A percentile compares a stretch with the other conserved stretches of the same genome.
Conservation (phyloP, 2,329 filamentous ascomycete species). For the Cercospora berteroae region DNA sequence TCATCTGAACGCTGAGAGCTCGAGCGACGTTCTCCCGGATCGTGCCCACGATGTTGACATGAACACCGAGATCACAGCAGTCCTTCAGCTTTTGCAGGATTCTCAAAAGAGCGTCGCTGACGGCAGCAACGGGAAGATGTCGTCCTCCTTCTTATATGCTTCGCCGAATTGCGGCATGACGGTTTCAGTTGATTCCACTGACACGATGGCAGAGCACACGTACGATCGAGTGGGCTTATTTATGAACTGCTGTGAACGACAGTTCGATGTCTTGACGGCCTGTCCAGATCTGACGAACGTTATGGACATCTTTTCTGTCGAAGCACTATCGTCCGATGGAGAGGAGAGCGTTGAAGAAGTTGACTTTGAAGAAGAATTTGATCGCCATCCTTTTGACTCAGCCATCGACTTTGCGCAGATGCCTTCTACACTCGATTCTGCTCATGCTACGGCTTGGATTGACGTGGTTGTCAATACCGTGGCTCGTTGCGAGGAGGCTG, state of each 20-base stretch:
- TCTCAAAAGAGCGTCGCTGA: not conserved
- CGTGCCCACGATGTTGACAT: not conserved
- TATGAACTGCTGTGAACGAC: not conserved
- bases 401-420: constrained; percentile 11
- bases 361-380: not conserved
- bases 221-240: not conserved
- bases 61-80: not conserved
- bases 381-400: not conserved
- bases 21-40: not conserved
- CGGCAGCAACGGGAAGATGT: accelerated
- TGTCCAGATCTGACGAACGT: not conserved
- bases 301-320: not conserved
- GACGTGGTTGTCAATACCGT: constrained; percentile 9
- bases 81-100: not conserved
- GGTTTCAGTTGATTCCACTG: not conserved
- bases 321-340: not conserved
- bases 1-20: not conserved
- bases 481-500: not conserved
- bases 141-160: not conserved
- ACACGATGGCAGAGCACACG: not conserved
- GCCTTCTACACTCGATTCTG: not conserved
- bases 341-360: not conserved
- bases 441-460: constrained; percentile 2
- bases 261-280: constrained; percentile 4
- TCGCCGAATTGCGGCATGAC: not conserved